Evolutionary conservation across 148 eudicot species (phyloP).

Genomic region (Vaccinium corymbosum): DNA sequence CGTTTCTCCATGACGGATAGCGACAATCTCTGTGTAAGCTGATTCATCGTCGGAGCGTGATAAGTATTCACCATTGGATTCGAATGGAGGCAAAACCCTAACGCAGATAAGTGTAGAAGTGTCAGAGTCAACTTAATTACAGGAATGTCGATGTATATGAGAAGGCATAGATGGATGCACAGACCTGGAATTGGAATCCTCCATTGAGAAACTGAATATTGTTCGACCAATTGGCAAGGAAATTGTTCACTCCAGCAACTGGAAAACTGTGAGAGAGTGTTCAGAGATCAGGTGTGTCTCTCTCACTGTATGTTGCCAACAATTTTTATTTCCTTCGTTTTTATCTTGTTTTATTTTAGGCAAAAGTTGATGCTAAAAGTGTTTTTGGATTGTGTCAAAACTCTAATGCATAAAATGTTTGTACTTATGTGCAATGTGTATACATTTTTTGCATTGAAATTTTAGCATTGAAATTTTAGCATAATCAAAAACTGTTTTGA

Average conservation of each 20-base stretch:
- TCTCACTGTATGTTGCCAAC: too few relatives aligned
- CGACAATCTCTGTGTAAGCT: conserved; percentile 40
- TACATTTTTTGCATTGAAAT: too few relatives aligned
- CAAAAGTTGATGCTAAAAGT: too few relatives aligned
- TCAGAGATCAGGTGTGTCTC: neutral
- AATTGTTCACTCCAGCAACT: neutral
- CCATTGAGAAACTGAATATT: conserved; percentile 18
- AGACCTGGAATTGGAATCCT: conserved; percentile 30
- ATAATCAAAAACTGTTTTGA: too few relatives aligned
- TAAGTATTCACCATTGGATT: conserved; percentile 16
- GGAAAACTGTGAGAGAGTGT: neutral
- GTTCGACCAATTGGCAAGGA: neutral
- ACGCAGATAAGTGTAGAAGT: neutral
- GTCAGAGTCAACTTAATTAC: neutral
- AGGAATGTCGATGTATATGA: neutral
- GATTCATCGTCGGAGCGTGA: conserved; percentile 10
- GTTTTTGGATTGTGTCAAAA: too few relatives aligned
- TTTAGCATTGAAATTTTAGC: too few relatives aligned
- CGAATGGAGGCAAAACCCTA: conserved; percentile 20
- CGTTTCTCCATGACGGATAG: conserved; percentile 66
- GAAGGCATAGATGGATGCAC: neutral
- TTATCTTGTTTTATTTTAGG: too few relatives aligned
- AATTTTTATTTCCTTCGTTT: too few relatives aligned
- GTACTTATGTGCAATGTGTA: too few relatives aligned
- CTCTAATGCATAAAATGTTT: too few relatives aligned